Conservation (phyloP, 1,284 basidiomycete genomes). For the Heterobasidion irregulare region DNA sequence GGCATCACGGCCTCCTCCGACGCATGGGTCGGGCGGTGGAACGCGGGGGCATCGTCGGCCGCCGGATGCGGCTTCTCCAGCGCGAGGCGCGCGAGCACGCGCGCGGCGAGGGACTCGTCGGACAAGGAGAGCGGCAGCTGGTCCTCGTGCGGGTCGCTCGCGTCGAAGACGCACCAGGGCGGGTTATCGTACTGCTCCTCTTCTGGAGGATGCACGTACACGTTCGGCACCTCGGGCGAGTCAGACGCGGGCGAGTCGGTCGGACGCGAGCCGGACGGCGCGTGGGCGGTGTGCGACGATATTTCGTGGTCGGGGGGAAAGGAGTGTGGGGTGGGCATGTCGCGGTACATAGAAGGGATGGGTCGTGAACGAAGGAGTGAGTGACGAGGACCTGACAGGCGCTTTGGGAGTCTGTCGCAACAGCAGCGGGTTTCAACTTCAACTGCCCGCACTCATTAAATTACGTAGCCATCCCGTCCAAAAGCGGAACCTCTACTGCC, state of each 20-base stretch:
- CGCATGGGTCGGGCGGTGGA: slow-evolving; percentile 18
- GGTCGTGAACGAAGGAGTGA: neutral
- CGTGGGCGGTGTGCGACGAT: neutral
- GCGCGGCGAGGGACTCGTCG: slow-evolving; percentile 20
- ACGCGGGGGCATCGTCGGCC: slow-evolving; percentile 23
- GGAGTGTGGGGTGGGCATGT: slow-evolving; percentile 8
- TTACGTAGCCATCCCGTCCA: neutral
- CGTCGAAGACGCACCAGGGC: slow-evolving; percentile 62
- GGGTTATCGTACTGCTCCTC: slow-evolving; percentile 50
- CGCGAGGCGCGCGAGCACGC: slow-evolving; percentile 29
- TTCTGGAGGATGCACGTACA: slow-evolving; percentile 64
- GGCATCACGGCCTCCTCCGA: slow-evolving; percentile 23
- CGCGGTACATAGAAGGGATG: neutral
- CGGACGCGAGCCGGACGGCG: slow-evolving; percentile 11
- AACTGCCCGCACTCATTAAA: neutral
- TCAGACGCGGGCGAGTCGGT: slow-evolving; percentile 12
- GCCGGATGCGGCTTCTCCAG: slow-evolving; percentile 15
- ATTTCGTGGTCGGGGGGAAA: slow-evolving; percentile 15
- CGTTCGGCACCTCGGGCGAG: slow-evolving; percentile 39
- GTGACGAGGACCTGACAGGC: neutral
- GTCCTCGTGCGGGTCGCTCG: slow-evolving; percentile 24
- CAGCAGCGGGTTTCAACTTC: neutral
- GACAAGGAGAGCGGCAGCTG: slow-evolving; percentile 6
- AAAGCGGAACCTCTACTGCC: neutral
- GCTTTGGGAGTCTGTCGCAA: neutral